Conservation (phyloP, 139 green algal species). For the Tetratostichococcus sp. region DNA sequence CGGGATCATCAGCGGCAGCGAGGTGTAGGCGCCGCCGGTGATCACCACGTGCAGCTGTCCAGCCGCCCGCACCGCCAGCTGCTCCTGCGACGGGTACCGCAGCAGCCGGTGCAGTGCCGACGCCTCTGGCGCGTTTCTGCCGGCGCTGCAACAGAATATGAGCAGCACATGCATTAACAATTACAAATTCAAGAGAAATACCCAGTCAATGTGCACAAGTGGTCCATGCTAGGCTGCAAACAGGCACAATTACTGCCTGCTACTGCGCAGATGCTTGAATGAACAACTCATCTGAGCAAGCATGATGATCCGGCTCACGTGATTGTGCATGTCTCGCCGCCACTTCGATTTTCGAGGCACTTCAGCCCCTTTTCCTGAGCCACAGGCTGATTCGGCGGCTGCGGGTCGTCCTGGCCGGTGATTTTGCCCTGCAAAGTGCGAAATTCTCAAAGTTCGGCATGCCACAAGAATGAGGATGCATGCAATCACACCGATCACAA, state of each 20-base stretch:
- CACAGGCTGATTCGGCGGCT: neutral
- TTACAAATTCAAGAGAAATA: too few species aligned
- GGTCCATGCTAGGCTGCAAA: too few species aligned
- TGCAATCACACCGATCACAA: too few species aligned
- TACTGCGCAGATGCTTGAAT: too few species aligned
- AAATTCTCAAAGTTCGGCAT: too few species aligned
- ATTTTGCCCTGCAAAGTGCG: neutral
- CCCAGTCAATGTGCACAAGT: too few species aligned
- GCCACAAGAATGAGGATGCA: too few species aligned
- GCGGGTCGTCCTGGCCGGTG: neutral
- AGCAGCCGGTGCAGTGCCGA: neutral
- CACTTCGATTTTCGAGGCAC: neutral
- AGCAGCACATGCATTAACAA: too few species aligned
- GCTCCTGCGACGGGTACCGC: neutral
- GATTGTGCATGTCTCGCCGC: neutral
- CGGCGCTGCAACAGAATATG: neutral
- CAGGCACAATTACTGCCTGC: too few species aligned
- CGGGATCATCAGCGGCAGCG: neutral
- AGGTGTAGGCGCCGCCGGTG: neutral
- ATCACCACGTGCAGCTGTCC: neutral
- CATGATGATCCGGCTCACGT: neutral
- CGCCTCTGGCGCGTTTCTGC: neutral
- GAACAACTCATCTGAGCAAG: too few species aligned
- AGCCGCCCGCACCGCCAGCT: neutral
- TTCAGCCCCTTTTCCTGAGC: neutral